Evolutionary conservation across 768 basidiomycete species (phyloP), one percentile per base, ranked within the genome.

Genomic region (Tephrocybe sp.): DNA sequence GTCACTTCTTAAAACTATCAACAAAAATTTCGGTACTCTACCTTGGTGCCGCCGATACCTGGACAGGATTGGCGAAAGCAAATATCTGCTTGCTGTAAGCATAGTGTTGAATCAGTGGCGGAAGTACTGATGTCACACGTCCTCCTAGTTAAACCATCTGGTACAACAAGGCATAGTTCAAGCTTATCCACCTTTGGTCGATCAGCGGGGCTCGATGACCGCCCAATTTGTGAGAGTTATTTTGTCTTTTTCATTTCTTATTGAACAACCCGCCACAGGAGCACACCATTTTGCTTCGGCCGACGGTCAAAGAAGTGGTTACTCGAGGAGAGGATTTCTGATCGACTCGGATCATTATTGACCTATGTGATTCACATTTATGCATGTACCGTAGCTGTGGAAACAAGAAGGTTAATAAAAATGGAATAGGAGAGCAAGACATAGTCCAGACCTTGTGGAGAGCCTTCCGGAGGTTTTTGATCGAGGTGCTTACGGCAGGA

Each of bases 41-140:
- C 94, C 97, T 3, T 99, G 91, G 69, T 97, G 95, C 67, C 81
- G 94, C 58, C 78, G 97, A 53, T 99, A 99, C 67, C 80, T 99
- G 16, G 97, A 98, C 61, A 84, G 94, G 21, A 71, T 76, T 4
- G 97, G 97, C 12, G 94, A 97, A 72, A 91, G 81, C 72, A 92
- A 88, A 67, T 95, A 99, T 65, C 72, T 98, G 16, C 73, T 97
- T 33, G 95, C 91, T 49, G 91, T 97, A 16, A 52, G 51, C 37
- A 49, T 51, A 80, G 70, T n/a, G 18, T 6, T 21, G 43, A 33
- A 6, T 46, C 37, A 27, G 22, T 36, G 27, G 40, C 24, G 18
- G 45, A 16, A 24, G n/a, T 36, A 25, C 36, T 54, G 21, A 49
- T 6, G 19, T 42, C 46, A 18, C 21, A 18, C 45, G 12, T 23